Evolutionary conservation across 2,329 filamentous ascomycete genomes (phyloP), one percentile per base, ranked within the genome.

Genomic region (Cladosporium cucumerinum): DNA sequence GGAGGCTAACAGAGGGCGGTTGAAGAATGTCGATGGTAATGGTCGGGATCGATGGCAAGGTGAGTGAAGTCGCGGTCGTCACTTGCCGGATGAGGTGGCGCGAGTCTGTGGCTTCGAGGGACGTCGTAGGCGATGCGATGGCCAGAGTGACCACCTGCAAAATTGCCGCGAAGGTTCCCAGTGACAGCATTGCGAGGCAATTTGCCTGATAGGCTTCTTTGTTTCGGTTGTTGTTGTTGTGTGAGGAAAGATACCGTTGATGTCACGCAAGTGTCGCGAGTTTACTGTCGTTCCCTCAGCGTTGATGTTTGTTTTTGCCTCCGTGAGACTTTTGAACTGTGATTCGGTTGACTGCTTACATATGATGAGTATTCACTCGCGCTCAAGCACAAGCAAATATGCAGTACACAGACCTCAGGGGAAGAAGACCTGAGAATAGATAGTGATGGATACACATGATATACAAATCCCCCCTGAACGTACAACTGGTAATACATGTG

Each of bases 401-500:
- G 39, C 23, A 28, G 11, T 8, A 25, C 25, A 28, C 34, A 46
- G 25, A 12, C 21, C 34, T 28, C 39, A 46, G 39, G 39, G 39
- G 39, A 21, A 46, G 39, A 16, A 52, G n/a, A 2, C 26, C 34
- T 23, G 34, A 43, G 36, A 58, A 58, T 58, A 46, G 16, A 30
- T 30, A 23, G 32, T 58, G 49, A 28, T 62, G 32, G 49, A 55
- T 34, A 62, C 34, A 62, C 60, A 46, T 62, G 49, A 55, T 62
- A 62, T 51, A 62, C 60, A 62, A 52, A 43, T 46, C 26, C 23
- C 30, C 48, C 48, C 23, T 54, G 59, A 55, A 55, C 23, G 60
- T 55, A 55, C 49, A 55, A 55, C 49, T 62, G 60, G 34, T 62
- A 36, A 55, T 62, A 62, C 60, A 62, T 26, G 49, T 55, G 60